Base-by-base conservation (phyloP, 441 rosid genomes). In the Erysimum pusillum region DNA sequence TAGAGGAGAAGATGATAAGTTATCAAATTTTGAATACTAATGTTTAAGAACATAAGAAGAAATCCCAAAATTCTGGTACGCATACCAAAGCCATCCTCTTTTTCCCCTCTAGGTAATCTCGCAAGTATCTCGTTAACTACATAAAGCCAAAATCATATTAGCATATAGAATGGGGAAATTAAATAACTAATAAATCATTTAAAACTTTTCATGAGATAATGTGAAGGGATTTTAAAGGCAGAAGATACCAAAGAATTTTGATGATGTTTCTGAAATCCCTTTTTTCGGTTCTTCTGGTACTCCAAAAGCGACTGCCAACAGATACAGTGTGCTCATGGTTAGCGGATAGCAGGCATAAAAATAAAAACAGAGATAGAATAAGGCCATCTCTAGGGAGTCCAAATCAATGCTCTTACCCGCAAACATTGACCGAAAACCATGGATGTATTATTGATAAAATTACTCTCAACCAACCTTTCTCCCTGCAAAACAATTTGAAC, bases 371-470 rank as follows among this genome's bases (percentile, higher is more conserved):
- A 35, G 28, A 70, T 53, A 11, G 45, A 36, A 35, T 20, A 44
- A 60, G 34, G 45, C 44, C 59, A 57, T 60, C 53, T 59, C 35
- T 2, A 28, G 67, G 67, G 65, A 75, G 75, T 63, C 67, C 51
- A 75, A 61, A 39, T 71, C 28, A 76, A 80, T 65, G 67, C 58
- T 78, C 90, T 79, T 88, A 94, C 99, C 80, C 93, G 87, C 52
- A 94, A 79, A 86, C 98, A 92, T 35, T 87, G 86, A 60, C 99
- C 88, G 67, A 94, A 92, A 73, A 92, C 96, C 98, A 94, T 91
- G 17, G 97, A 92, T 60, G 98, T 94, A 61, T 92, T 94, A 74
- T 94, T 94, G 86, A 92, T 92, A 79, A 91, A 94, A 82, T 88
- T 92, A 77, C 99, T 94, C 85, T 94, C 97, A 22, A 88, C 88